A percentile compares a stretch with the other conserved stretches of the same genome.
phyloP scores from a whole-genome alignment of 257 asterid genomes.

The Craterostigma plantagineum region DNA sequence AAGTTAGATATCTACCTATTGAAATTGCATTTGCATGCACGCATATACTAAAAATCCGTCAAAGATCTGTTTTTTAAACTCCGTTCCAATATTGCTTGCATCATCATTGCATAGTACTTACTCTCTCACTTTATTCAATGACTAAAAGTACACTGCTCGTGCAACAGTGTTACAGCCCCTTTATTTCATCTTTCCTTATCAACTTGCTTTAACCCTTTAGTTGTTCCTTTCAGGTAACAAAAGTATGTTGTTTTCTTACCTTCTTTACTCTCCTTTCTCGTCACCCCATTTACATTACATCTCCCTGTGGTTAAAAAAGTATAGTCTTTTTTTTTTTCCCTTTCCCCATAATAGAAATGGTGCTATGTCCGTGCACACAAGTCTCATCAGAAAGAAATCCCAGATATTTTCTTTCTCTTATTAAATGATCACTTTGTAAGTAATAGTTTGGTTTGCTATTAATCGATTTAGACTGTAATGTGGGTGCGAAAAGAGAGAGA shows the following conservation, averaged over 20 bases:
- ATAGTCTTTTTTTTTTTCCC: slow-evolving; percentile 8
- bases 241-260: slow-evolving; percentile 41
- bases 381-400: slow-evolving; percentile 29
- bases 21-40: slow-evolving; percentile 6
- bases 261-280: slow-evolving; percentile 28
- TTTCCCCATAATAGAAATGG: slow-evolving; percentile 9
- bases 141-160: slow-evolving; percentile 24
- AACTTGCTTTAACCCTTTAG: slow-evolving; percentile 38
- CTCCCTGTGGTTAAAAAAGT: slow-evolving; percentile 13
- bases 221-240: slow-evolving; percentile 41
- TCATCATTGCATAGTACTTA: slow-evolving; percentile 24
- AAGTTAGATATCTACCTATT: too few species aligned
- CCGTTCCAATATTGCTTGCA: slow-evolving; percentile 46
- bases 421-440: too few species aligned
- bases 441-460: neutral
- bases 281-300: slow-evolving; percentile 15
- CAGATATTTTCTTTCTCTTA: slow-evolving; percentile 21
- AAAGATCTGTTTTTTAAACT: slow-evolving; percentile 42
- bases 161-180: slow-evolving; percentile 22
- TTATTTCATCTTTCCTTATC: slow-evolving; percentile 5
- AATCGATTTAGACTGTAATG: neutral
- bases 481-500: slow-evolving; percentile 4
- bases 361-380: slow-evolving; percentile 16
- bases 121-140: slow-evolving; percentile 3
- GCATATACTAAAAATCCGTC: slow-evolving; percentile 30